These are phyloP conservation scores for Gyrodon lividus DNA, from an alignment of 768 basidiomycete species.

Conservation along the genomic window DNA sequence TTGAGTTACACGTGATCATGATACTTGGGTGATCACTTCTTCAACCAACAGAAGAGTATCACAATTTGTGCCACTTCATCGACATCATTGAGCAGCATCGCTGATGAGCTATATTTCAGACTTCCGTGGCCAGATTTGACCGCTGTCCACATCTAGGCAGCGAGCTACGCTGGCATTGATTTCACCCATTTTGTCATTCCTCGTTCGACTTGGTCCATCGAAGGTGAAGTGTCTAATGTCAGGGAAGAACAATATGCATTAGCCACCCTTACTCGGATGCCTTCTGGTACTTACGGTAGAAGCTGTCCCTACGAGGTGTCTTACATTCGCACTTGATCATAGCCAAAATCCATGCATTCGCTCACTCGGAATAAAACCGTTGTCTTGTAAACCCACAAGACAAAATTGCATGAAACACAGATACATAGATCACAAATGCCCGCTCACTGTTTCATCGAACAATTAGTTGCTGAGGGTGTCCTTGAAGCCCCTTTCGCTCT, in stretches of 20 bases:
- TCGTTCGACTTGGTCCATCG: conserved; percentile 42
- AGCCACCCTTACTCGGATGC: conserved; percentile 59
- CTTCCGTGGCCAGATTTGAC: no score
- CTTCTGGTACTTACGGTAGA: conserved; percentile 33
- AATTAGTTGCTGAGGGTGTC: conserved; percentile 31
- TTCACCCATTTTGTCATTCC: conserved; percentile 47
- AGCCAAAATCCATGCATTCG: no score
- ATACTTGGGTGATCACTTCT: no score
- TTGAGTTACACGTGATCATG: no score
- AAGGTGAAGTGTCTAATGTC: conserved; percentile 50
- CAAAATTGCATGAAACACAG: not conserved
- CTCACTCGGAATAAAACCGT: not conserved
- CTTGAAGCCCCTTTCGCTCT: conserved; percentile 58
- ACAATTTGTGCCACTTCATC: no score
- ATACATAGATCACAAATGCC: not conserved
- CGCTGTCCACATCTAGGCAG: no score
- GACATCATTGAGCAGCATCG: no score
- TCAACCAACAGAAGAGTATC: no score
- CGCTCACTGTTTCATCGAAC: no score
- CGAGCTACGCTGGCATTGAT: no score
- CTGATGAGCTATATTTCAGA: no score
- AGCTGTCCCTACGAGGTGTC: conserved; percentile 65
- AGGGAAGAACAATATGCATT: conserved; percentile 42
- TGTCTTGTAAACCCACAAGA: not conserved
- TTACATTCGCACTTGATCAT: conserved; percentile 35